A percentile compares a stretch with the other conserved stretches of the same genome.
Evolutionary conservation across 352 stramenopile species (phyloP).

Genomic region (Pythium apleroticum): DNA sequence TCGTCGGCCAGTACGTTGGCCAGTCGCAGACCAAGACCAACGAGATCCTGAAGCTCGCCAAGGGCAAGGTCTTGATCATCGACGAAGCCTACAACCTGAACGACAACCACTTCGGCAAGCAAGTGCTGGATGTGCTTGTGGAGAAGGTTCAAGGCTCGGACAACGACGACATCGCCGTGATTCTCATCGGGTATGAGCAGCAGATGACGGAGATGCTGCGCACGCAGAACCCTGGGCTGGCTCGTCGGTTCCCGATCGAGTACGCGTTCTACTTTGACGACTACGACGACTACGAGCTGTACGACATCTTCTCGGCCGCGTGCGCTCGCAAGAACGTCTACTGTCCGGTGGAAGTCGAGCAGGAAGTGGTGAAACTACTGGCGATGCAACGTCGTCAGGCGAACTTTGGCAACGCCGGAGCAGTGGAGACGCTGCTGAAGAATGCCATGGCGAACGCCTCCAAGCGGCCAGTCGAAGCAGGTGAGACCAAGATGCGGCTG

Average conservation of each 20-base stretch:
- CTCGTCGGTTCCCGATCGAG: constrained; percentile 83
- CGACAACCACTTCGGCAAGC: constrained; percentile 60
- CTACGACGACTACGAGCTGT: constrained; percentile 84
- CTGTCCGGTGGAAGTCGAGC: constrained; percentile 49
- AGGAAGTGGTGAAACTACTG: constrained; percentile 58
- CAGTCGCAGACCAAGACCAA: constrained; percentile 88
- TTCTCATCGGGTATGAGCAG: constrained; percentile 89
- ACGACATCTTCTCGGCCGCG: constrained; percentile 65
- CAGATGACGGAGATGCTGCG: constrained; percentile 92
- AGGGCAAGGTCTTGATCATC: constrained; percentile 92
- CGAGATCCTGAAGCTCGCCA: constrained; percentile 74
- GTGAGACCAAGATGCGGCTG: constrained; percentile 36
- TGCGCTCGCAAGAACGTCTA: constrained; percentile 51
- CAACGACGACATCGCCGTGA: constrained; percentile 90
- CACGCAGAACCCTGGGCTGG: constrained; percentile 86
- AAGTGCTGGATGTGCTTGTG: constrained; percentile 87
- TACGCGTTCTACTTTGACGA: constrained; percentile 93
- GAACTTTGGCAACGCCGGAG: constrained; percentile 92
- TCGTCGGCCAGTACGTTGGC: constrained; percentile 77
- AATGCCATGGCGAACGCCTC: constrained; percentile 65
- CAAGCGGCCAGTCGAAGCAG: constrained; percentile 40
- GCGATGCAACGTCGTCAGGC: constrained; percentile 63
- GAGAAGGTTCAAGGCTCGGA: constrained; percentile 90
- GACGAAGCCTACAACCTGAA: constrained; percentile 94
- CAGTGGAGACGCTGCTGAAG: constrained; percentile 83